Base-by-base conservation (phyloP, 225 moss, liverwort and hornwort species). In the Sphagnum contortum region DNA sequence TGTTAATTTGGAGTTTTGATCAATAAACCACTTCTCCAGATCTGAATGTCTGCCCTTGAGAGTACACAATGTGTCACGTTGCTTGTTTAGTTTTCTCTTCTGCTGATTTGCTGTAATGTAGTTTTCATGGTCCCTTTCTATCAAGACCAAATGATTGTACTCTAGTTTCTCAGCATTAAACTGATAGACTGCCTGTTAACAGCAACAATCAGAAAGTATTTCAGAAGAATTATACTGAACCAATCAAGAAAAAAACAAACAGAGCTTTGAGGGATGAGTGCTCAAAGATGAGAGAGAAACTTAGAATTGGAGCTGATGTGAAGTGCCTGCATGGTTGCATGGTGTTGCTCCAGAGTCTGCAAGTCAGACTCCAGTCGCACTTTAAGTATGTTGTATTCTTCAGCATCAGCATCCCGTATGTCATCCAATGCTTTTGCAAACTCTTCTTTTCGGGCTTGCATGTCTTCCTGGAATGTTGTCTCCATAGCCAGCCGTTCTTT, bases 61-160 rank as follows among this genome's bases (percentile, higher is more conserved):
- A 6, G 74, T 64, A 67, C 57, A 79, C 8, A 95, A 55, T 0
- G 72, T 68, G 61, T 95, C 95, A 57, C 84, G 75, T 57, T 92
- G 95, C 64, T 81, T 92, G 6, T 92, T 95, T 12, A 95, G 68
- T 66, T 90, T 95, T 53, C 78, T 88, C 61, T 95, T 95, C 13
- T 95, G 95, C 69, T 89, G 92, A 47, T 89, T 95, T 48, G 88
- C 79, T 67, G 84, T 92, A 49, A 85, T 68, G 10, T 92, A 95
- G 47, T 92, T 95, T 62, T 92, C 95, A 44, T 78, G 66, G 46
- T 92, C 92, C 68, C 92, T 79, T 51, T 95, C 91, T 55, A 84
- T 73, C 29, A 92, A 68, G 2, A 95, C 89, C 48, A 86, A 2
- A 57, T 84, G 81, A 29, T 95, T 95, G n/a, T 95, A 95, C 46